Percentiles rank a stretch among this genome's conserved stretches.
phyloP scores from a whole-genome alignment of 1,284 basidiomycete genomes.

The Sutorius eximius region DNA sequence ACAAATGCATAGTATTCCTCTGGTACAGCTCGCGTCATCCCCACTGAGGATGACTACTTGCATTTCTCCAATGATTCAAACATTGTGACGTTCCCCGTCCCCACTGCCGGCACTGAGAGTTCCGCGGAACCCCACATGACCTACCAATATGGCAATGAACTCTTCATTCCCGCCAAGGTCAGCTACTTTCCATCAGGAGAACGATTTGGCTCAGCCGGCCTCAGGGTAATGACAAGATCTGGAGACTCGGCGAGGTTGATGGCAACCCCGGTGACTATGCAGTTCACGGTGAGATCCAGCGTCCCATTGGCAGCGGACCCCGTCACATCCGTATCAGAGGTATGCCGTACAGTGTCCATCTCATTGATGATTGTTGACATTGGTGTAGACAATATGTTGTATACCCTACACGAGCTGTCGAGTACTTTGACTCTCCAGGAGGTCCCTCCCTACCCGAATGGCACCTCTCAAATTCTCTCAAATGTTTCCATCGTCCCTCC shows the following conservation, averaged over 20 bases:
- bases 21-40: slow-evolving; percentile 59
- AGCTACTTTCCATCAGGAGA: slow-evolving; percentile 12
- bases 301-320: slow-evolving; percentile 65
- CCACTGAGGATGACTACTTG: slow-evolving; percentile 41
- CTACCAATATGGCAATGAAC: slow-evolving; percentile 49
- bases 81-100: slow-evolving; percentile 53
- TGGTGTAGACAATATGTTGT: slow-evolving; percentile 52
- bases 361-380: background rate
- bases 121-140: slow-evolving; percentile 66
- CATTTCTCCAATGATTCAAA: slow-evolving; percentile 44
- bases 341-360: slow-evolving; percentile 30
- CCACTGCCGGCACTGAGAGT: slow-evolving; percentile 33
- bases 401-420: slow-evolving; percentile 61
- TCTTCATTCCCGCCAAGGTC: slow-evolving; percentile 67
- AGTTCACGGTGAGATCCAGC: slow-evolving; percentile 62
- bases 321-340: slow-evolving; percentile 19
- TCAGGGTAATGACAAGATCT: slow-evolving; percentile 65
- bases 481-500: slow-evolving; percentile 57
- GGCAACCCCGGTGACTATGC: slow-evolving; percentile 44
- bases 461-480: slow-evolving; percentile 49
- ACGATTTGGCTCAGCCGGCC: background rate
- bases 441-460: slow-evolving; percentile 52
- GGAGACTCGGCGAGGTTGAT: slow-evolving; percentile 49
- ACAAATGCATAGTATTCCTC: slow-evolving; percentile 46
- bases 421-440: slow-evolving; percentile 63